phyloP scores from a whole-genome alignment of 345 rosid genomes.

The Mercurialis annua region DNA sequence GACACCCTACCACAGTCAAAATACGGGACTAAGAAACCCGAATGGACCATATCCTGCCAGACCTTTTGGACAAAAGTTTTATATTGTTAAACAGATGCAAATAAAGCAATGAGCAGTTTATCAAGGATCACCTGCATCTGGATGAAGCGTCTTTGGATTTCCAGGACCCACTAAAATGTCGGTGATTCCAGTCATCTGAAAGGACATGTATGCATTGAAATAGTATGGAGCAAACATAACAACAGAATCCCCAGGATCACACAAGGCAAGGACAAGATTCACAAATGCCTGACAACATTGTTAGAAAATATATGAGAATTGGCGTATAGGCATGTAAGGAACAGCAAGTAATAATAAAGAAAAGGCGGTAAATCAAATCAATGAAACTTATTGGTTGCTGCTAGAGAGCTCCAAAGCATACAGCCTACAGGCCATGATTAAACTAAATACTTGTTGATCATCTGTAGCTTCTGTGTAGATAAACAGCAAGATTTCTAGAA shows the following conservation, averaged over 20 bases:
- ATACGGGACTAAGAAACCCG: background rate
- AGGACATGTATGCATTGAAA: constrained; percentile 95
- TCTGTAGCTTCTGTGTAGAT: background rate
- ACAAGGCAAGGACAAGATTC: constrained; percentile 73
- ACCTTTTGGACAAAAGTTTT: background rate
- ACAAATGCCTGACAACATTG: constrained; percentile 73
- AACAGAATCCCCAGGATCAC: constrained; percentile 87
- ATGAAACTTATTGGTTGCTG: background rate
- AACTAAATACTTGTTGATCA: background rate
- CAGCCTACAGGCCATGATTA: background rate
- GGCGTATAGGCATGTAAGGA: constrained; percentile 11
- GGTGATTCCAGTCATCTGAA: constrained; percentile 97
- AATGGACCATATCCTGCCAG: background rate
- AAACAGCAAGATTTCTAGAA: constrained; percentile 8
- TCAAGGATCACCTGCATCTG: constrained; percentile 68
- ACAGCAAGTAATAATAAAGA: background rate
- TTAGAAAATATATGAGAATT: background rate
- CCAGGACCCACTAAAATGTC: constrained; percentile 84
- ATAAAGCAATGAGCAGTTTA: background rate
- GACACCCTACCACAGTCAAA: background rate
- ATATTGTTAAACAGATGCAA: constrained; percentile 1
- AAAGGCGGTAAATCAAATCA: background rate
- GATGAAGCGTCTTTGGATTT: constrained; percentile 62
- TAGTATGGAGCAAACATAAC: constrained; percentile 97
- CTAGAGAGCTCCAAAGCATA: background rate